Evolutionary conservation across 1,139 yeast genomes (phyloP).

Genomic region (Pneumocystis canis): DNA sequence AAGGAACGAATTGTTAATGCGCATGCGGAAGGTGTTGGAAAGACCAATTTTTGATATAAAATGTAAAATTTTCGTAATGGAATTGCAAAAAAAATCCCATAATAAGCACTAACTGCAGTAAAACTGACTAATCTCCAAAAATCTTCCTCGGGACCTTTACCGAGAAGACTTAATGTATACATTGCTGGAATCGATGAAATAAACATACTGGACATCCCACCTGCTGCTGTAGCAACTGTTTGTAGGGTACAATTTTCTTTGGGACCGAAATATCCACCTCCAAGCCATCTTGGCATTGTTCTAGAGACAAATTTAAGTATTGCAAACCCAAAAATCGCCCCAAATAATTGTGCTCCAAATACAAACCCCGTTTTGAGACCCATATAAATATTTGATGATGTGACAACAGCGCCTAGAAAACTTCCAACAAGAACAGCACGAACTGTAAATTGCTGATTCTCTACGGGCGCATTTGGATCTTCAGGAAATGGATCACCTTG

Average conservation of each 20-base stretch:
- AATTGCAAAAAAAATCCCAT: slow-evolving; percentile 11
- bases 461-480: slow-evolving; percentile 4
- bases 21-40: slow-evolving; percentile 11
- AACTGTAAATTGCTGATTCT: slow-evolving; percentile 6
- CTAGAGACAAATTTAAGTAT: slow-evolving; percentile 7
- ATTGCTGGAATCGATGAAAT: slow-evolving; percentile 11
- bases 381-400: slow-evolving; percentile 11
- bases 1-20: slow-evolving; percentile 10
- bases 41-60: slow-evolving; percentile 7
- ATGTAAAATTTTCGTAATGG: slow-evolving; percentile 11
- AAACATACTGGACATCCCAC: slow-evolving; percentile 9
- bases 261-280: slow-evolving; percentile 11
- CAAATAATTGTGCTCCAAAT: slow-evolving; percentile 10
- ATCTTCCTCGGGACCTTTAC: slow-evolving; percentile 7
- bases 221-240: slow-evolving; percentile 11
- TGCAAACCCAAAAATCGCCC: slow-evolving; percentile 12
- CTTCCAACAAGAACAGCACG: slow-evolving; percentile 9
- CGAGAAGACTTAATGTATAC: slow-evolving; percentile 7
- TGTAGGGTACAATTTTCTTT: slow-evolving; percentile 9
- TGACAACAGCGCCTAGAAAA: slow-evolving; percentile 9
- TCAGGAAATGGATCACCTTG: slow-evolving; percentile 7
- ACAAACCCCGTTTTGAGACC: slow-evolving; percentile 13
- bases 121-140: slow-evolving; percentile 5
- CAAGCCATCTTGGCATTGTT: slow-evolving; percentile 4
- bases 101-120: slow-evolving; percentile 10